Conservation (phyloP, 148 eudicot genomes). For the Fagopyrum homotropicum region DNA sequence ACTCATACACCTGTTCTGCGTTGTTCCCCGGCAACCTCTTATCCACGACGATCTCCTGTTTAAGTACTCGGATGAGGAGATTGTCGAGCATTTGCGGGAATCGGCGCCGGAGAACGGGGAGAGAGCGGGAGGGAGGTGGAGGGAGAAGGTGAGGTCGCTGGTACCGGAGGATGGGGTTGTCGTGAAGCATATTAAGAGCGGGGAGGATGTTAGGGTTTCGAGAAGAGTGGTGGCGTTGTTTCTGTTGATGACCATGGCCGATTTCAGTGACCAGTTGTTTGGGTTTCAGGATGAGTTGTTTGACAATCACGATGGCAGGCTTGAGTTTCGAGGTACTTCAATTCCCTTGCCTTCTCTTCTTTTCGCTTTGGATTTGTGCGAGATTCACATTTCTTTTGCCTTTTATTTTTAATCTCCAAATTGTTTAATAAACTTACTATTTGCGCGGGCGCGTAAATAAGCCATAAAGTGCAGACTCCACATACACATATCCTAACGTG, state of each 20-base stretch:
- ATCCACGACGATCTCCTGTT: slow-evolving; percentile 71
- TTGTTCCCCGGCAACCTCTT: slow-evolving; percentile 67
- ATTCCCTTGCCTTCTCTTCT: background rate
- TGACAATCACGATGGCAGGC: slow-evolving; percentile 51
- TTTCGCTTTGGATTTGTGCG: background rate
- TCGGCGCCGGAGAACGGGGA: slow-evolving; percentile 33
- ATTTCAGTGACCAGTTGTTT: slow-evolving; percentile 84
- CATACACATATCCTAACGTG: too few relatives aligned
- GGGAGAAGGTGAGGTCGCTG: slow-evolving; percentile 51
- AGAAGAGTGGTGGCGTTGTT: slow-evolving; percentile 64
- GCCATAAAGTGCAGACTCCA: too few relatives aligned
- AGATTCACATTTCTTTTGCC: too few relatives aligned
- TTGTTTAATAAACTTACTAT: too few relatives aligned
- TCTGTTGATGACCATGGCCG: slow-evolving; percentile 85
- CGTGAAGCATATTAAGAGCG: slow-evolving; percentile 73
- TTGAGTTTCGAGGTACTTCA: slow-evolving; percentile 22
- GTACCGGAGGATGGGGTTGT: slow-evolving; percentile 55
- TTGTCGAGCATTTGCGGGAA: slow-evolving; percentile 39
- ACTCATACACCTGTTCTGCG: slow-evolving; percentile 71
- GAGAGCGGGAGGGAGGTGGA: slow-evolving; percentile 43
- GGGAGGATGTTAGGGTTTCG: slow-evolving; percentile 60
- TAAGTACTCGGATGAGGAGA: slow-evolving; percentile 52
- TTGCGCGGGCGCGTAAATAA: too few relatives aligned
- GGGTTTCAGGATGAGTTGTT: slow-evolving; percentile 69
- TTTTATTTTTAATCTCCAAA: too few relatives aligned